phyloP scores from a whole-genome alignment of 768 basidiomycete genomes.

The Leccinum variicolor region DNA sequence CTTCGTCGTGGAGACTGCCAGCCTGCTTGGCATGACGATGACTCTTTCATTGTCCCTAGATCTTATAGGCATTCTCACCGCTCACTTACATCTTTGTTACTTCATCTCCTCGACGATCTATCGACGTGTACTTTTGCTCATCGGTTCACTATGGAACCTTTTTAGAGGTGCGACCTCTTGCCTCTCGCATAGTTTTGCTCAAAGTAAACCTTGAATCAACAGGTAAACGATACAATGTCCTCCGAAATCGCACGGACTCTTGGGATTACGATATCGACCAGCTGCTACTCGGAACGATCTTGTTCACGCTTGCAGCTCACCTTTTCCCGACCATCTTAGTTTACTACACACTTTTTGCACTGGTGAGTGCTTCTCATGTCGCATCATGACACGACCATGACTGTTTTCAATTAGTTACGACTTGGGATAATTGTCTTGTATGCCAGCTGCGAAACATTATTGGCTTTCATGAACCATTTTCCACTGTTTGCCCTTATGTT shows the following conservation, averaged over 20 bases:
- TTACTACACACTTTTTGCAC: slow-evolving; percentile 81
- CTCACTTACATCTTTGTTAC: slow-evolving; percentile 73
- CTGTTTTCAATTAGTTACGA: slow-evolving; percentile 39
- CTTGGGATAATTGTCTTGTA: slow-evolving; percentile 55
- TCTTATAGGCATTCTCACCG: slow-evolving; percentile 59
- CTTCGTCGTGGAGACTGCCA: slow-evolving; percentile 34
- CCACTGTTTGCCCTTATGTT: slow-evolving; percentile 88
- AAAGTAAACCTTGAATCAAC: background rate
- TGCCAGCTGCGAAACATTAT: slow-evolving; percentile 56
- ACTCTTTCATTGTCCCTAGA: slow-evolving; percentile 66
- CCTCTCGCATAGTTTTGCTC: background rate
- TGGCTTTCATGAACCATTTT: slow-evolving; percentile 88
- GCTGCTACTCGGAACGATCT: slow-evolving; percentile 87
- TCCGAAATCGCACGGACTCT: slow-evolving; percentile 84
- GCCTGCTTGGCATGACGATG: slow-evolving; percentile 56
- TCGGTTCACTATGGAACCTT: slow-evolving; percentile 78
- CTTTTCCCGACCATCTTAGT: slow-evolving; percentile 81
- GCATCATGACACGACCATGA: background rate
- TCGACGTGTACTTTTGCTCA: slow-evolving; percentile 51
- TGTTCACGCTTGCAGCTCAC: slow-evolving; percentile 80
- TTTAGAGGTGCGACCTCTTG: slow-evolving; percentile 65
- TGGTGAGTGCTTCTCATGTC: slow-evolving; percentile 35
- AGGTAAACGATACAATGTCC: slow-evolving; percentile 88
- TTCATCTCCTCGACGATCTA: slow-evolving; percentile 59
- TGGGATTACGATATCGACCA: slow-evolving; percentile 94